These are phyloP conservation scores for Phytophthora vignae DNA, from an alignment of 352 stramenopile species.

Conservation along the genomic window DNA sequence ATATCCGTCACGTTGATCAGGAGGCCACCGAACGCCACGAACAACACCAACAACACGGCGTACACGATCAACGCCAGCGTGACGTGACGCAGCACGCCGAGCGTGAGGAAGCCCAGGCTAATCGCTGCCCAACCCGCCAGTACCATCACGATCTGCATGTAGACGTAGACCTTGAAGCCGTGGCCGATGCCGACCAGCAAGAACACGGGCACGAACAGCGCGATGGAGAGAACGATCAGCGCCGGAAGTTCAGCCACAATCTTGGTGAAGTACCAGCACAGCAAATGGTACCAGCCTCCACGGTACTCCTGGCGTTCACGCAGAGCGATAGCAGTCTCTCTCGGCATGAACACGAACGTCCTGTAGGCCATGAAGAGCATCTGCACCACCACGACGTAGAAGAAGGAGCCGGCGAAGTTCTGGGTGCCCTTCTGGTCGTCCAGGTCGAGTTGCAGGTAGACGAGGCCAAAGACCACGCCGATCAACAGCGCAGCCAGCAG, in stretches of 20 bases:
- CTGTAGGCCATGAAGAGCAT: constrained; percentile 53
- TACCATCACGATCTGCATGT: constrained; percentile 57
- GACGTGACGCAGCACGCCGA: constrained; percentile 39
- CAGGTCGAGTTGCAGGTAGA: constrained; percentile 55
- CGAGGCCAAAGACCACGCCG: constrained; percentile 49
- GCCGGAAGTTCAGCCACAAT: constrained; percentile 48
- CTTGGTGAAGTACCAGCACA: constrained; percentile 58
- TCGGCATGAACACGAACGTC: constrained; percentile 47
- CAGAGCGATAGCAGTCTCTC: constrained; percentile 51
- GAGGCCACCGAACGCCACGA: constrained; percentile 53
- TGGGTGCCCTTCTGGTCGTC: constrained; percentile 59
- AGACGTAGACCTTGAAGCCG: constrained; percentile 52
- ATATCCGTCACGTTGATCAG: constrained; percentile 54
- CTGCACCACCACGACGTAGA: constrained; percentile 59
- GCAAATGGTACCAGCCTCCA: constrained; percentile 48
- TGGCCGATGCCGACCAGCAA: constrained; percentile 53
- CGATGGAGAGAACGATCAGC: constrained; percentile 50
- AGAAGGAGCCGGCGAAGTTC: constrained; percentile 60
- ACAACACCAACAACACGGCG: constrained; percentile 41
- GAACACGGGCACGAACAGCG: constrained; percentile 50
- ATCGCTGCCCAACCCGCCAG: constrained; percentile 45
- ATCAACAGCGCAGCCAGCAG: constrained; percentile 58
- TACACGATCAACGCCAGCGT: constrained; percentile 47
- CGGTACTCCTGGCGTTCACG: constrained; percentile 54
- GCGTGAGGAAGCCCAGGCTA: constrained; percentile 42